A percentile compares a stretch with the other conserved stretches of the same genome.
Evolutionary conservation across 768 basidiomycete species (phyloP).

Genomic region (Auriscalpium microsporum): DNA sequence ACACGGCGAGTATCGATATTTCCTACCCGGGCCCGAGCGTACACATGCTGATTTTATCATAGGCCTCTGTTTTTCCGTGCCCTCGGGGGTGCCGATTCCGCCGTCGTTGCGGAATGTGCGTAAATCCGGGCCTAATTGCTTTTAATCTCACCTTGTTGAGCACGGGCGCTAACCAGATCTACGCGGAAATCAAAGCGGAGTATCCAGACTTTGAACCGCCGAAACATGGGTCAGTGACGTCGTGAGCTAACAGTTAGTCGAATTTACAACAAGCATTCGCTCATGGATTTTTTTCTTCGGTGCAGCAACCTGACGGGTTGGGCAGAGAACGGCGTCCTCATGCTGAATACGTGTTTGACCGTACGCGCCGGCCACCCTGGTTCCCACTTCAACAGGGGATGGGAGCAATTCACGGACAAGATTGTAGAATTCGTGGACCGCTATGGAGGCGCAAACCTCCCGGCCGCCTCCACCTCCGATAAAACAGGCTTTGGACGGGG

Average conservation of each 20-base stretch:
- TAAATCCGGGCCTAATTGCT: neutral
- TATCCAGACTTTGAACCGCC: conserved; percentile 75
- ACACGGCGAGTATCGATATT: conserved; percentile 63
- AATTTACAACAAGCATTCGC: neutral
- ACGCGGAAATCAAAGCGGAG: conserved; percentile 75
- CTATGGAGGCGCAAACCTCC: conserved; percentile 67
- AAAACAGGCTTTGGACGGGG: conserved; percentile 56
- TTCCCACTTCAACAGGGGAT: conserved; percentile 80
- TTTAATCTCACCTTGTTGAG: conserved; percentile 5
- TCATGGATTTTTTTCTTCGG: neutral
- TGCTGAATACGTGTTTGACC: conserved; percentile 90
- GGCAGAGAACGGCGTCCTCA: conserved; percentile 81
- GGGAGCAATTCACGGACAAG: conserved; percentile 85
- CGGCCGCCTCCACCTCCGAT: conserved; percentile 25
- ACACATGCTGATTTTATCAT: neutral
- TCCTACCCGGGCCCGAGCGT: neutral
- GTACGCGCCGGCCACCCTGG: conserved; percentile 68
- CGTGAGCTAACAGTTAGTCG: neutral
- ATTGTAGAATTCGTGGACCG: conserved; percentile 71
- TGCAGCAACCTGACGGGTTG: conserved; percentile 69
- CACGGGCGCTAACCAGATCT: conserved; percentile 48
- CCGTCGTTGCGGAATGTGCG: conserved; percentile 78
- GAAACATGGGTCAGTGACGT: conserved; percentile 63
- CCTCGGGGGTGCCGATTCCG: conserved; percentile 61
- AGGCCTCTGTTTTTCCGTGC: conserved; percentile 92